Base-by-base conservation (phyloP, 768 basidiomycete species). In the Lentinus brumalis region DNA sequence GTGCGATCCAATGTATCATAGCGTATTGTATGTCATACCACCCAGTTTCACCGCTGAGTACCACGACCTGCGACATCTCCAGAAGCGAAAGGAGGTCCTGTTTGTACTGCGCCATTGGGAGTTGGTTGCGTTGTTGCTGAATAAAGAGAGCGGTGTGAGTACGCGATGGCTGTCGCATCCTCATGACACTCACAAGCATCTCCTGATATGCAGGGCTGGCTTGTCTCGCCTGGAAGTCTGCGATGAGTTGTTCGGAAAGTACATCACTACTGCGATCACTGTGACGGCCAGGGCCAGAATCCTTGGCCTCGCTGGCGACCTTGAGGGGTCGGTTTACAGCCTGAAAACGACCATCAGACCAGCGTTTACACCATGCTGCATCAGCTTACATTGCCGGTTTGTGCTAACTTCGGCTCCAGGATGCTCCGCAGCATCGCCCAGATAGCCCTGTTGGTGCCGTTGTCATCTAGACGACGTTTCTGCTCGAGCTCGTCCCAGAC, bases 401-500 rank as follows among this genome's bases (percentile, higher is more conserved):
- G 56, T 35, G 77, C 75, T n/a, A 85, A 62, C 75, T 87, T 92
- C n/a, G 77, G 71, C 54, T 84, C 82, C n/a, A 90, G 69, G 18
- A 96, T 83, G 15, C 71, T 74, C 59, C 82, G 79, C 52, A 96
- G 72, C 57, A 82, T 86, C 6, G 79, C 79, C 94, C 97, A 96
- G 11, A 86, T 74, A 8, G 72, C 74, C 32, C 91, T 78, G 69
- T 96, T 95, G 18, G 77, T 80, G 18, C 69, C 71, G 61, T 93
- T 87, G 57, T 89, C 86, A 35, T 77, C 77, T 6, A 68, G 61
- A 66, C 87, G 91, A 66, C 91, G 81, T 30, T 77, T 75, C 4
- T 66, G 71, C 67, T 95, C 94, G 15, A 98, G 76, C 71, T 96
- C 92, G 56, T 92, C 89, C 96, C 96, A 99, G 16, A 99, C 77